Evolutionary conservation across 1,284 basidiomycete species (phyloP), one percentile per base, ranked within the genome.

Genomic region (Boletellus deceptivus): DNA sequence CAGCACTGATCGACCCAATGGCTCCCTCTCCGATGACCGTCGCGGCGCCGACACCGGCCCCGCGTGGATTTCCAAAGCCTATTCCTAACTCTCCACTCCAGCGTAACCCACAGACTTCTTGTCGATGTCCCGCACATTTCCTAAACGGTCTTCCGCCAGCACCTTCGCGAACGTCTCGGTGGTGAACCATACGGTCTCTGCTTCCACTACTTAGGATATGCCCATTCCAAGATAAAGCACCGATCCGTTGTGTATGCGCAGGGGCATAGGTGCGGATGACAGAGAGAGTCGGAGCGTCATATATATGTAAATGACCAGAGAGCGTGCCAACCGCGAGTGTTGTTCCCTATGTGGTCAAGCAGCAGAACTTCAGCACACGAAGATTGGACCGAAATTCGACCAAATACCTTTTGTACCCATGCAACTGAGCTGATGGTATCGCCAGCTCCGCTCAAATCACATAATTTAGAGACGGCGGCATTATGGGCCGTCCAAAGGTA

Each of bases 401-500:
- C 2, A 65, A 76, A 55, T 53, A 89, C 89, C 73, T 86, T 87
- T 66, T 94, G 90, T 1, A 94, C 92, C 96, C 96, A 99, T 20
- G 88, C 86, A 3, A 96, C 79, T 1, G 90, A 92, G 46, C 90
- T 92, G 50, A 96, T 82, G 0, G 81, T 82, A 68, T 96, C 91
- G 43, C 70, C 72, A 1, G 70, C 62, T 29, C 72, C 71, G 4
- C 76, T 64, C 17, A 98, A 71, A 64, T 99, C 94, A 65, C 93
- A 97, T 13, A 99, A 74, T 67, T 96, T 95, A 31, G 88, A 91
- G 0, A 99, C 96, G 10, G 82, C 82, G 10, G 93, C 92, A 48
- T 93, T 97, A 57, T 93, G 87, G 10, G 96, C 97, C 11, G 89
- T 92, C 97, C 97, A 99, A 2, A 98, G 82, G 68, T 99, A 99